Evolutionary conservation across 2,329 filamentous ascomycete species (phyloP).

Genomic region (Aspergillus arachidicola): DNA sequence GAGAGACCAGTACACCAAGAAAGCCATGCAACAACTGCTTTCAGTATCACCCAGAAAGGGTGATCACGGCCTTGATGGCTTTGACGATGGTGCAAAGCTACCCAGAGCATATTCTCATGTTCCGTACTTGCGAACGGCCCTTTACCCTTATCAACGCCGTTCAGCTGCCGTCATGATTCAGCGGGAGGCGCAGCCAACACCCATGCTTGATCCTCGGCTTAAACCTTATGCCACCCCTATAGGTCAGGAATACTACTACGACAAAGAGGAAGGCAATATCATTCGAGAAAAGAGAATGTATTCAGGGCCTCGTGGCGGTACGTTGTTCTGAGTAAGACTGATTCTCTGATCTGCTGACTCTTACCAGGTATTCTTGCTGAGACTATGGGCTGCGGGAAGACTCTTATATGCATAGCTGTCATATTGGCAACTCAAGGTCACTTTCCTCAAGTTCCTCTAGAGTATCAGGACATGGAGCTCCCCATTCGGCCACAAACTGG

Average conservation of each 20-base stretch:
- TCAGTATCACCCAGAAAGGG: slow-evolving; percentile 15
- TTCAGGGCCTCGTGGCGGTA: slow-evolving; percentile 73
- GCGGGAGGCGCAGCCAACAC: slow-evolving; percentile 68
- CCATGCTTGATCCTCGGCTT: slow-evolving; percentile 73
- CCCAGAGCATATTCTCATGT: slow-evolving; percentile 26
- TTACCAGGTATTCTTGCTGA: slow-evolving; percentile 46
- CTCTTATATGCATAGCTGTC: slow-evolving; percentile 77
- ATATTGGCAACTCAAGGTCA: slow-evolving; percentile 76
- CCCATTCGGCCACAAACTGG: slow-evolving; percentile 55
- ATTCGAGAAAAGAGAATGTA: slow-evolving; percentile 70
- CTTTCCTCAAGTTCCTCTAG: slow-evolving; percentile 65
- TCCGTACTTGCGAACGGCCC: slow-evolving; percentile 53
- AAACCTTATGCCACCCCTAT: slow-evolving; percentile 62
- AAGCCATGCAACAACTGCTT: slow-evolving; percentile 43
- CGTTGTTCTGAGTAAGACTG: slow-evolving; percentile 1
- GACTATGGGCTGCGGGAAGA: slow-evolving; percentile 71
- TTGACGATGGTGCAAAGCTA: neutral
- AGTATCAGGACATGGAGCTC: slow-evolving; percentile 54
- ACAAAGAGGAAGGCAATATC: slow-evolving; percentile 64
- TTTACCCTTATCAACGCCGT: slow-evolving; percentile 79
- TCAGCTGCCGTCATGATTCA: slow-evolving; percentile 84
- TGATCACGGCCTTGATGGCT: slow-evolving; percentile 2
- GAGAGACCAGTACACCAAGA: slow-evolving; percentile 33
- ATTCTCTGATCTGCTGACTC: slow-evolving; percentile 1
- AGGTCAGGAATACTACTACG: slow-evolving; percentile 69